phyloP scores from a whole-genome alignment of 2,329 filamentous ascomycete species.

The Diaporthe citrichinensis region DNA sequence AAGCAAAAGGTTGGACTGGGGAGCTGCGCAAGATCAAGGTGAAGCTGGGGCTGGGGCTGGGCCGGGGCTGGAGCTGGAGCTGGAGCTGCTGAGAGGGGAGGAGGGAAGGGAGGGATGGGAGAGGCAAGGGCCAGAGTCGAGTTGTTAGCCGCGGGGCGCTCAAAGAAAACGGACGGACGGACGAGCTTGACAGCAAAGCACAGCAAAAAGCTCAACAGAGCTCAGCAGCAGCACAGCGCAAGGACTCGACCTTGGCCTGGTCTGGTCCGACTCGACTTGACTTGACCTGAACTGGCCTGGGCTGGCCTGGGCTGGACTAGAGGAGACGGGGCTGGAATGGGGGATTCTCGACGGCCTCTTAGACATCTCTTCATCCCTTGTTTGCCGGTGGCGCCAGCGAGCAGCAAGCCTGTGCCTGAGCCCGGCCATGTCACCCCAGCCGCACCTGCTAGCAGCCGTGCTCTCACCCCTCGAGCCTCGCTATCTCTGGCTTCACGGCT shows the following conservation, averaged over 20 bases:
- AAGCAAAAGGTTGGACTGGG: slow-evolving; percentile 9
- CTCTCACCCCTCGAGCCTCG: slow-evolving; percentile 23
- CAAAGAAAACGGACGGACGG: slow-evolving; percentile 21
- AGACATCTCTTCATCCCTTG: slow-evolving; percentile 36
- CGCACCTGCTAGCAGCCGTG: slow-evolving; percentile 30
- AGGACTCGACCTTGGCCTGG: not conserved
- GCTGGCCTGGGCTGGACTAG: slow-evolving; percentile 10
- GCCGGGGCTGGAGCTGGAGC: not conserved
- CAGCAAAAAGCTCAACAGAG: slow-evolving; percentile 14
- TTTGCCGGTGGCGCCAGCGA: slow-evolving; percentile 20
- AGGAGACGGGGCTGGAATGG: slow-evolving; percentile 23
- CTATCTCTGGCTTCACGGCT: slow-evolving; percentile 1
- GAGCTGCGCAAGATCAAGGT: slow-evolving; percentile 9
- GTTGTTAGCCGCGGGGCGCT: slow-evolving; percentile 21
- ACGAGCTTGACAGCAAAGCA: not conserved
- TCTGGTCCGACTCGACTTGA: slow-evolving; percentile 12
- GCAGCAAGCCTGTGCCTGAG: slow-evolving; percentile 23
- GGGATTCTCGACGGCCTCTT: slow-evolving; percentile 13
- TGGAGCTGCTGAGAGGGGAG: not conserved
- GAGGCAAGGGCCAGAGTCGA: slow-evolving; percentile 11
- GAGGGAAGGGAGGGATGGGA: not conserved
- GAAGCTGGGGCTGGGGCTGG: slow-evolving; percentile 6
- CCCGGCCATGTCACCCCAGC: slow-evolving; percentile 31
- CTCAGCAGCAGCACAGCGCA: not conserved
- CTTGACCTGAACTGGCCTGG: slow-evolving; percentile 6